phyloP scores from a whole-genome alignment of 257 asterid species.

The Penstemon davidsonii region DNA sequence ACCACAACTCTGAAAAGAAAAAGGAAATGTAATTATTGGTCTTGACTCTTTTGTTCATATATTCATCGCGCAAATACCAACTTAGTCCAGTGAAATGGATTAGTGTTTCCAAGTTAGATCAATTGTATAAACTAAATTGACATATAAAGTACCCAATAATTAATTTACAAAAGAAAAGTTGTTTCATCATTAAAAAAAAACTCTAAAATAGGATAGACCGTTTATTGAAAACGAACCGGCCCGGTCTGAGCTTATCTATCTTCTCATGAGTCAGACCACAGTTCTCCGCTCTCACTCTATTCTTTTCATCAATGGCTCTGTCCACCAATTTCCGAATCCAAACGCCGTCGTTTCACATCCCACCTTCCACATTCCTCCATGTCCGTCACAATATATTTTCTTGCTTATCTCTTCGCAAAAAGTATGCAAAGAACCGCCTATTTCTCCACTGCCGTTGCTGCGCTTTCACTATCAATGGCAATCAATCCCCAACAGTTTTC shows the following conservation, averaged over 20 bases:
- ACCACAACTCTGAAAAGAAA: not conserved
- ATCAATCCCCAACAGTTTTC: constrained; percentile 25
- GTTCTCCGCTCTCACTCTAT: constrained; percentile 15
- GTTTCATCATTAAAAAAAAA: not conserved
- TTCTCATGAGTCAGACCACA: not conserved
- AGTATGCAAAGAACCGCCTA: constrained; percentile 22
- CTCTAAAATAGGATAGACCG: not conserved
- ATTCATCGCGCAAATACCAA: too few relatives aligned
- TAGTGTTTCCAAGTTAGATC: too few relatives aligned
- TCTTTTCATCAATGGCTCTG: constrained; percentile 36
- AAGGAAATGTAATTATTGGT: too few relatives aligned
- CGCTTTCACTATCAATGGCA: constrained; percentile 36
- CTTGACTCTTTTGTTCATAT: too few relatives aligned
- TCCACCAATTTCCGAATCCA: constrained; percentile 24
- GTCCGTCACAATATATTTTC: constrained; percentile 3
- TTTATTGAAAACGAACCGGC: not conserved
- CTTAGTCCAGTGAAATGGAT: too few relatives aligned
- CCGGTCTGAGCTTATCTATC: constrained; percentile 30
- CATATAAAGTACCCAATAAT: not conserved
- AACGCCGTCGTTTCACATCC: constrained; percentile 29
- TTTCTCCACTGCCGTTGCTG: constrained; percentile 40
- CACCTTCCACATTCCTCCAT: constrained; percentile 28
- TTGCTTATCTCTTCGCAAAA: constrained; percentile 25
- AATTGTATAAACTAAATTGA: not conserved
- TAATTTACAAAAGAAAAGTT: not conserved